Evolutionary conservation across 768 basidiomycete species (phyloP).

Genomic region (Pisolithus microcarpus): DNA sequence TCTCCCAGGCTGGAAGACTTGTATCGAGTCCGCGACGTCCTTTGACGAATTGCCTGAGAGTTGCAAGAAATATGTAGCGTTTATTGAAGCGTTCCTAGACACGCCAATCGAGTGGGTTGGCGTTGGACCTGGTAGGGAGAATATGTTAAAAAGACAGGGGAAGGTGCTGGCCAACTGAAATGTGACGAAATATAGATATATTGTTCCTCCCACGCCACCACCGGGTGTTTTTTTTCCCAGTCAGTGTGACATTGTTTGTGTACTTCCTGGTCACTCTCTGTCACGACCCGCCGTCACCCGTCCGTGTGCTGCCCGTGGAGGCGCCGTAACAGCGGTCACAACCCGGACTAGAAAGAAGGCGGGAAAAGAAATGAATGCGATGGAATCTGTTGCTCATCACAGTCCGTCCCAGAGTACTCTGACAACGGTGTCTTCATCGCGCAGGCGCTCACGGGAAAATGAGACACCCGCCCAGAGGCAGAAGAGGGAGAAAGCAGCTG

Average conservation of each 20-base stretch:
- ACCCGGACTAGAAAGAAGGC: constrained; percentile 6
- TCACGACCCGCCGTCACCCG: constrained; percentile 28
- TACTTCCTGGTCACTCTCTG: constrained; percentile 22
- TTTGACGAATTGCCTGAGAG: constrained; percentile 78
- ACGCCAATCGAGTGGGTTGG: constrained; percentile 89
- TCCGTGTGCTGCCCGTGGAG: constrained; percentile 13
- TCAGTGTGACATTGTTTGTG: constrained; percentile 19
- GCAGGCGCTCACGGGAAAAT: constrained; percentile 58
- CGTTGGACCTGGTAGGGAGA: constrained; percentile 80
- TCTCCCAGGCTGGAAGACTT: constrained; percentile 84
- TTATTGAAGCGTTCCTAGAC: constrained; percentile 69
- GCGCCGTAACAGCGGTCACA: constrained; percentile 32
- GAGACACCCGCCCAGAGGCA: constrained; percentile 66
- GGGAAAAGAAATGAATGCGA: constrained; percentile 23
- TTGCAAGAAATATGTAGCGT: constrained; percentile 80
- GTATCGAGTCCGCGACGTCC: constrained; percentile 54
- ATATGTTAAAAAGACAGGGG: constrained; percentile 46
- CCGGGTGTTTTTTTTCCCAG: neutral
- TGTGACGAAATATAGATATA: neutral
- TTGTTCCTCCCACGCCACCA: constrained; percentile 20
- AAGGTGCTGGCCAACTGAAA: constrained; percentile 15
- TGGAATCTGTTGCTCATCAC: constrained; percentile 30
- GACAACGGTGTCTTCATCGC: constrained; percentile 27
- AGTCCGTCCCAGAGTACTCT: constrained; percentile 26
- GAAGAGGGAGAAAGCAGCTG: constrained; percentile 83